Evolutionary conservation across 495 filamentous ascomycete genomes (phyloP).

Genomic region (Podospora pseudoanserina): DNA sequence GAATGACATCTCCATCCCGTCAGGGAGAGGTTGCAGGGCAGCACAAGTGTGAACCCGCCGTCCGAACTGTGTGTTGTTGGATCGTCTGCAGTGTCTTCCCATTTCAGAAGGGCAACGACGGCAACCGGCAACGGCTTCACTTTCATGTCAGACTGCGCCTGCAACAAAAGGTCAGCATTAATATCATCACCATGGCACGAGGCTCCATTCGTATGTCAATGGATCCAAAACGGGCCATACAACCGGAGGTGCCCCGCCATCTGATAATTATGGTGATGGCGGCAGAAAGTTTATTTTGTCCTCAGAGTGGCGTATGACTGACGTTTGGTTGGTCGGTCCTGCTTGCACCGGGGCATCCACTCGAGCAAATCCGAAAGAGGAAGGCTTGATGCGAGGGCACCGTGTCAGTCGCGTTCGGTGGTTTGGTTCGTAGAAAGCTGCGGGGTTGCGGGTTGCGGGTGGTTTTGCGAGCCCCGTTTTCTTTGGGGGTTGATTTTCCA

Average conservation of each 20-base stretch:
- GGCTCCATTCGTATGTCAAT: neutral
- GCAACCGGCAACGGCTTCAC: neutral
- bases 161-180: neutral
- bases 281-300: neutral
- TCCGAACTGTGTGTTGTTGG: neutral
- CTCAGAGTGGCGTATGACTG: neutral
- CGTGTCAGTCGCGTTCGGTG: neutral
- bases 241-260: neutral
- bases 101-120: neutral
- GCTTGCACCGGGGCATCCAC: neutral
- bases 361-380: neutral
- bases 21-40: neutral
- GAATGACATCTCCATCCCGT: neutral
- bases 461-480: neutral
- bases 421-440: neutral
- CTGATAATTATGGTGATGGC: slow-evolving; percentile 1
- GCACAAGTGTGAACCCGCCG: too few relatives aligned
- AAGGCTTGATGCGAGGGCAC: slow-evolving; percentile 1
- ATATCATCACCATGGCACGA: neutral
- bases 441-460: neutral
- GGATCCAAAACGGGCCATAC: neutral
- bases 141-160: neutral
- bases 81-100: neutral
- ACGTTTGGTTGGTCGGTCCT: neutral
- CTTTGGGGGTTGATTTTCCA: slow-evolving; percentile 3